Evolutionary conservation across 106 monocot genomes (phyloP).

Genomic region (Iris macrosiphon): DNA sequence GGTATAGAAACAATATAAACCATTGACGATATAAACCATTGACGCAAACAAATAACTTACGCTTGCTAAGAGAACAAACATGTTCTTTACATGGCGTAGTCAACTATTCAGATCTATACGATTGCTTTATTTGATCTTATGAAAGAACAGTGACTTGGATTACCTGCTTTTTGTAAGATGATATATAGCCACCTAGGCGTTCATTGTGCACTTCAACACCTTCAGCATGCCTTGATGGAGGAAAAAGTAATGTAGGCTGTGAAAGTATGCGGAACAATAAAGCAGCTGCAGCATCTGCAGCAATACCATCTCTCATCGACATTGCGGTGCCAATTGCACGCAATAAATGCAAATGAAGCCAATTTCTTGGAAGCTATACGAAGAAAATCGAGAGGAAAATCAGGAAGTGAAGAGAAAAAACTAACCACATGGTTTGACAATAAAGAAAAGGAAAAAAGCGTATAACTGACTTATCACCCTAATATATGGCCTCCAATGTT

Average conservation of each 20-base stretch:
- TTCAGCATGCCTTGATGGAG: constrained; percentile 75
- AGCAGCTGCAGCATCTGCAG: constrained; percentile 96
- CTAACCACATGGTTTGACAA: too few relatives aligned
- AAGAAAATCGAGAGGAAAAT: constrained; percentile 10
- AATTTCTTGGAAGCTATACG: constrained; percentile 85
- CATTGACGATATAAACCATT: too few relatives aligned
- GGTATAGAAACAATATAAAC: too few relatives aligned
- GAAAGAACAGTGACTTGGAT: neutral
- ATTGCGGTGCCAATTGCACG: constrained; percentile 98
- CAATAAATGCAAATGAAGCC: constrained; percentile 97
- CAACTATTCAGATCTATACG: too few relatives aligned
- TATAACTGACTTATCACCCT: too few relatives aligned
- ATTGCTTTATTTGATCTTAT: neutral
- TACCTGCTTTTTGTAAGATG: constrained; percentile 76
- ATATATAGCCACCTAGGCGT: constrained; percentile 51
- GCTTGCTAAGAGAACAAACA: too few relatives aligned
- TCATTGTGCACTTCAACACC: constrained; percentile 74
- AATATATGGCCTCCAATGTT: too few relatives aligned
- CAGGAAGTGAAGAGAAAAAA: too few relatives aligned
- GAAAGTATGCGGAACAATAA: constrained; percentile 93
- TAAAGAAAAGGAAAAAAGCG: too few relatives aligned
- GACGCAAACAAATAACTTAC: too few relatives aligned
- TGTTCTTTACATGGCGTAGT: too few relatives aligned
- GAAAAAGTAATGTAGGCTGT: constrained; percentile 88
- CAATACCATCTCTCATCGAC: constrained; percentile 93